Evolutionary conservation across 2,329 filamentous ascomycete species (phyloP).

Genomic region (Fusarium sp.): DNA sequence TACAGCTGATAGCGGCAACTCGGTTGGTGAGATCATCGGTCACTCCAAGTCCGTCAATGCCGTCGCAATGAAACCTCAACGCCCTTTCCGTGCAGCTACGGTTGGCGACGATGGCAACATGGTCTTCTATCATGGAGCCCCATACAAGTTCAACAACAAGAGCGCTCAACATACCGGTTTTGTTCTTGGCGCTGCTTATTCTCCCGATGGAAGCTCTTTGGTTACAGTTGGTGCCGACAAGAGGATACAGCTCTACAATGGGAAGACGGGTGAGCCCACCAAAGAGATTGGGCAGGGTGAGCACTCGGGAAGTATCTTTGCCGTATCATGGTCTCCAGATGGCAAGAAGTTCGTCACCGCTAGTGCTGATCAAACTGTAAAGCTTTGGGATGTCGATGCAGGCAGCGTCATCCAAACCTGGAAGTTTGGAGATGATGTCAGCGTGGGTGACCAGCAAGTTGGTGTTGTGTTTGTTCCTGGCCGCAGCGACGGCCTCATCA

Average conservation of each 20-base stretch:
- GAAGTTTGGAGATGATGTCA: constrained; percentile 82
- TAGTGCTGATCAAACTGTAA: constrained; percentile 93
- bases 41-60: constrained; percentile 92
- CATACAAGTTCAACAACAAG: constrained; percentile 96
- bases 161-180: constrained; percentile 85
- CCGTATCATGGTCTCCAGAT: constrained; percentile 88
- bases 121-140: constrained; percentile 92
- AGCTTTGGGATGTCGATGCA: constrained; percentile 89
- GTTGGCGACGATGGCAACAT: constrained; percentile 89
- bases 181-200: constrained; percentile 87
- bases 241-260: constrained; percentile 93
- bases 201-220: constrained; percentile 82
- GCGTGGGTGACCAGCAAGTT: constrained; percentile 87
- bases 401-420: constrained; percentile 83
- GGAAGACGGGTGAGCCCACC: constrained; percentile 89
- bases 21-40: constrained; percentile 90
- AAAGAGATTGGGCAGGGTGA: constrained; percentile 81
- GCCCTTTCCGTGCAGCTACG: constrained; percentile 90
- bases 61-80: constrained; percentile 87
- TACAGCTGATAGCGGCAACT: constrained; percentile 94
- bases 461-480: constrained; percentile 90
- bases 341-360: constrained; percentile 88
- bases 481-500: constrained; percentile 84
- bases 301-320: constrained; percentile 93
- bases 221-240: constrained; percentile 94